Evolutionary conservation across 2,329 filamentous ascomycete genomes (phyloP).

Genomic region (Penicillium sp.): DNA sequence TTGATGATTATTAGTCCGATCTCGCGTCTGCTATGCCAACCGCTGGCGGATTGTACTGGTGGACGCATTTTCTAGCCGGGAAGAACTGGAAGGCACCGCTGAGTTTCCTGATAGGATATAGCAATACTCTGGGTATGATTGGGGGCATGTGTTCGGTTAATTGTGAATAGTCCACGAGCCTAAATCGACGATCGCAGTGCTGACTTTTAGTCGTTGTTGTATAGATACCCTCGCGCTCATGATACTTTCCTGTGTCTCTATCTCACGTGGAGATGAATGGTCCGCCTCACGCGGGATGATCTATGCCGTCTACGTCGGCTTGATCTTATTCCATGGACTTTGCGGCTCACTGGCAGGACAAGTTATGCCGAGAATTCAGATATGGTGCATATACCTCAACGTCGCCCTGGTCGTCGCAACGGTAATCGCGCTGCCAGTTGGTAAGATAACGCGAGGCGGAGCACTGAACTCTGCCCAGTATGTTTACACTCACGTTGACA

Average conservation of each 20-base stretch:
- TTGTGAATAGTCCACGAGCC: constrained; percentile 34
- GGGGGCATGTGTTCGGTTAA: constrained; percentile 61
- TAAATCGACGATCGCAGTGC: background rate
- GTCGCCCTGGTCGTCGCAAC: constrained; percentile 55
- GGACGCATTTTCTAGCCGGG: constrained; percentile 58
- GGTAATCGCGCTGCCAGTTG: constrained; percentile 56
- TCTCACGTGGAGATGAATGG: constrained; percentile 56
- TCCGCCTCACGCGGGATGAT: constrained; percentile 53
- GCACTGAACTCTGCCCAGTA: constrained; percentile 42
- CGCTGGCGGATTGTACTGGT: constrained; percentile 57
- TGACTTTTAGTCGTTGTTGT: background rate
- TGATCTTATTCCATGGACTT: constrained; percentile 54
- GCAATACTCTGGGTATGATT: constrained; percentile 58
- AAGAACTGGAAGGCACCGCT: constrained; percentile 54
- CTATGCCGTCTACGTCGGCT: constrained; percentile 55
- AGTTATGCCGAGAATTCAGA: constrained; percentile 59
- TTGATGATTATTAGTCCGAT: constrained; percentile 40
- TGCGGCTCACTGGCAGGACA: constrained; percentile 52
- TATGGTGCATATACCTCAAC: constrained; percentile 54
- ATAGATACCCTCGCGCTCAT: constrained; percentile 32
- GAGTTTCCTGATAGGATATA: constrained; percentile 59
- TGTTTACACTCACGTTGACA: constrained; percentile 56
- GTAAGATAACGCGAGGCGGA: constrained; percentile 34
- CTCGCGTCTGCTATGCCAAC: constrained; percentile 57
- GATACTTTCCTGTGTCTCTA: constrained; percentile 54